Percentiles rank a stretch among this genome's conserved stretches.
phyloP scores from a whole-genome alignment of 2,329 filamentous ascomycete species.

The Stenocarpella maydis region DNA sequence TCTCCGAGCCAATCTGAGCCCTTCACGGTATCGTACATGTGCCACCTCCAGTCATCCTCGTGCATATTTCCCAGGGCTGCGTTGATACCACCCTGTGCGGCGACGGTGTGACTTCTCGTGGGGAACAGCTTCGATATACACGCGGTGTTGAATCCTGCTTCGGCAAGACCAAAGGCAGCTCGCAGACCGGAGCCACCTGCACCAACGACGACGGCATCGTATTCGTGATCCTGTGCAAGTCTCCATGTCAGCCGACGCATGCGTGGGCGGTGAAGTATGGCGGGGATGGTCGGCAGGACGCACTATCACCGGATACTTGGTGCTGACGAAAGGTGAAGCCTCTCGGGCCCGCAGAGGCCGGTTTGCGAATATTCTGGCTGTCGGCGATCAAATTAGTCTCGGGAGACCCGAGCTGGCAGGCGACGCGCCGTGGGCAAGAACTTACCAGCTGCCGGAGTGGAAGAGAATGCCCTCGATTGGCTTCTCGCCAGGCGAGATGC shows the following conservation, averaged over 20 bases:
- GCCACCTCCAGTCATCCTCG: constrained; percentile 98
- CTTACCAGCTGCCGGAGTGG: constrained; percentile 81
- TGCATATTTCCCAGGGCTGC: constrained; percentile 95
- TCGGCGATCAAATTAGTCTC: constrained; percentile 27
- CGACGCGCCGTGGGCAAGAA: constrained; percentile 35
- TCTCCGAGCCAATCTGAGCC: constrained; percentile 97
- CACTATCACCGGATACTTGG: constrained; percentile 94
- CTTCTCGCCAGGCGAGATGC: constrained; percentile 69
- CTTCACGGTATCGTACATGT: constrained; percentile 99
- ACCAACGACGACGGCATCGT: constrained; percentile 94
- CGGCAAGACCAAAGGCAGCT: constrained; percentile 84
- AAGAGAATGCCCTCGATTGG: constrained; percentile 83
- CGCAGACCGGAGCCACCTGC: constrained; percentile 83
- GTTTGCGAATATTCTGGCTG: constrained; percentile 87
- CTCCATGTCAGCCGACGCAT: constrained; percentile 36
- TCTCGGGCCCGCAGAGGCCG: constrained; percentile 91
- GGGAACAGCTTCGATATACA: constrained; percentile 90
- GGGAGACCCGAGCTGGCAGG: constrained; percentile 9
- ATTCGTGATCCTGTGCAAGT: constrained; percentile 83
- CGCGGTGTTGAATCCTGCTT: constrained; percentile 89
- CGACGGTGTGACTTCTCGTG: constrained; percentile 85
- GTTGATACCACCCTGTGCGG: constrained; percentile 85
- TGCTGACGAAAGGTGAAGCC: constrained; percentile 84
- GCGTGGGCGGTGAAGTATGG: neutral
- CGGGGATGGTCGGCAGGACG: constrained; percentile 49